Base-by-base conservation (phyloP, 1,284 basidiomycete genomes). In the Golubevia sp. region DNA sequence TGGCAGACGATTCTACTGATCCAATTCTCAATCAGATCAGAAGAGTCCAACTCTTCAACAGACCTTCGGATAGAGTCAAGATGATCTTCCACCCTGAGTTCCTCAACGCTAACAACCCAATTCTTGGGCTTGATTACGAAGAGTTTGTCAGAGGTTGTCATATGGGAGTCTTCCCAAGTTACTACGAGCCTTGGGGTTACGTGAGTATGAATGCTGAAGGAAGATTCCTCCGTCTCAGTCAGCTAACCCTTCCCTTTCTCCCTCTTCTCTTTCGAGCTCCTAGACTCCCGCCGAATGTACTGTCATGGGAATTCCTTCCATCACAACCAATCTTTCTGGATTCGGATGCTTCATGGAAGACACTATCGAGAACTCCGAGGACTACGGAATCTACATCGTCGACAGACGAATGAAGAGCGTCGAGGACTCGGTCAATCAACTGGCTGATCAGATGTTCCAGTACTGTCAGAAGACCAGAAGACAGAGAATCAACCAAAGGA, bases 281-380 rank as follows among this genome's bases (percentile, higher is more conserved):
- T 20, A 57, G 64, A 88, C 87, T n/a, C 87, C 87, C 2, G 87
- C 87, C 59, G 87, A 88, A 79, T 88, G 87, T 84, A 88, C 87
- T 20, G 87, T 88, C 63, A 99, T 99, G 96, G 96, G 96, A 71
- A 94, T 99, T 63, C 96, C 96, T 0, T 93, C 91, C 55, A 91
- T 98, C 68, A 98, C 96, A 26, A 99, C 96, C 63, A 98, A 99
- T 86, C 86, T 99, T 50, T 97, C 94, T 26, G 96, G 96, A 49
- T 97, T 97, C 74, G 95, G 95, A 24, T 97, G 94, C 85, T 97
- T 97, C 87, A 96, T 98, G 92, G 93, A 97, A 85, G 96, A 99
- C 83, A 88, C 97, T n/a, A 94, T 99, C 75, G 96, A 99, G 74
- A 89, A 84, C 68, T 77, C 76, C 51, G 79, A 86, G 66, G 87